Percentiles rank a stretch among this genome's conserved stretches.
Evolutionary conservation across 1,284 basidiomycete genomes (phyloP).

Genomic region (Schizophyllum amplum): DNA sequence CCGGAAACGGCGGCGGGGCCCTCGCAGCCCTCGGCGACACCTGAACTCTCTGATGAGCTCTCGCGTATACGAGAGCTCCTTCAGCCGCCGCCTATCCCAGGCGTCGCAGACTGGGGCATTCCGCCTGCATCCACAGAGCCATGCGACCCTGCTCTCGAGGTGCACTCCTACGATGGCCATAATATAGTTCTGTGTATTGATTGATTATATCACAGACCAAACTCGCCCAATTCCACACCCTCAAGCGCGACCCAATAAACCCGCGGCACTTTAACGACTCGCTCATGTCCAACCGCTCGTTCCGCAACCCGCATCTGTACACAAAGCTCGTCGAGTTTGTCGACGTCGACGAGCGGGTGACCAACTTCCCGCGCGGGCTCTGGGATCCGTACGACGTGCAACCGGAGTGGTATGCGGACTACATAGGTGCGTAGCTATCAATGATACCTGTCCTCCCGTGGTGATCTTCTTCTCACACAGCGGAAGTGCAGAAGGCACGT

Average conservation of each 20-base stretch:
- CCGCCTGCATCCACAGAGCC: conserved; percentile 48
- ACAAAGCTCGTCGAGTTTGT: conserved; percentile 89
- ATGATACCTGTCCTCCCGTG: not conserved
- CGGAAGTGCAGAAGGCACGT: not conserved
- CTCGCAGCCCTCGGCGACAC: conserved; percentile 9
- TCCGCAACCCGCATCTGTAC: conserved; percentile 93
- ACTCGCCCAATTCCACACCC: conserved; percentile 63
- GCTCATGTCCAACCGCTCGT: conserved; percentile 82
- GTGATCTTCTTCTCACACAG: not conserved
- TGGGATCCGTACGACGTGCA: conserved; percentile 64
- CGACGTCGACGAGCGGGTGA: conserved; percentile 78
- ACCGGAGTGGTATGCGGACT: conserved; percentile 61
- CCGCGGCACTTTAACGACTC: conserved; percentile 94
- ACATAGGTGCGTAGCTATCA: conserved; percentile 40
- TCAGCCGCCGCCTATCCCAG: conserved; percentile 54
- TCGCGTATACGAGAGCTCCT: conserved; percentile 46
- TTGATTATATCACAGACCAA: conserved; percentile 48
- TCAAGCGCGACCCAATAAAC: conserved; percentile 54
- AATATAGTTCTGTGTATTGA: not conserved
- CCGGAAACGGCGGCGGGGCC: conserved; percentile 10
- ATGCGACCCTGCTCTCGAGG: conserved; percentile 56
- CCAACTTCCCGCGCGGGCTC: conserved; percentile 64
- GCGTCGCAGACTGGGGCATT: conserved; percentile 71
- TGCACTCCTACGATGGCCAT: conserved; percentile 29
- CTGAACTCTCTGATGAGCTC: conserved; percentile 34